Conservation (phyloP, 2,329 filamentous ascomycete species). For the Curvularia sp. region DNA sequence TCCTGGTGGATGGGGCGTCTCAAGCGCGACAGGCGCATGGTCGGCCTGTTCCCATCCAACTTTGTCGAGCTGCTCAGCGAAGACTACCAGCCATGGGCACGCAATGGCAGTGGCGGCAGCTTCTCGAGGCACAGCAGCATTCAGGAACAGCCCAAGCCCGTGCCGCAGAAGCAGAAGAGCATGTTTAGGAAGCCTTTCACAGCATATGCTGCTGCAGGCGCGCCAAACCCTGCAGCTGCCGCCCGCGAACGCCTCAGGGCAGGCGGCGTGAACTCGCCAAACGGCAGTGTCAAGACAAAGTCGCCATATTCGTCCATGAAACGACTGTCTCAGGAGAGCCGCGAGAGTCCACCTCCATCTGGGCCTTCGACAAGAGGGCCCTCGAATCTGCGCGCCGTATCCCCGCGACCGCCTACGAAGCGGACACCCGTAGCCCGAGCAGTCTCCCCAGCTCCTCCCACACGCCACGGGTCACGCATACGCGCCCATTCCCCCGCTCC, state of each 20-base stretch:
- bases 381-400: conserved; percentile 50
- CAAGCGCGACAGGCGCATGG: conserved; percentile 85
- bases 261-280: conserved; percentile 39
- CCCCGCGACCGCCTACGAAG: conserved; percentile 49
- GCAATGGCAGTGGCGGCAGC: conserved; percentile 56
- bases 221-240: conserved; percentile 53
- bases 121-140: conserved; percentile 61
- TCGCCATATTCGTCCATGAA: conserved; percentile 62
- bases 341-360: conserved; percentile 40
- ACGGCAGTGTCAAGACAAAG: conserved; percentile 51
- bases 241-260: conserved; percentile 47
- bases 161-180: conserved; percentile 60
- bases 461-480: conserved; percentile 35
- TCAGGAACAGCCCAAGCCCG: conserved; percentile 56
- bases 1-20: conserved; percentile 98
- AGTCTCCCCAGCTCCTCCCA: conserved; percentile 50
- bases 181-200: conserved; percentile 70
- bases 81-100: conserved; percentile 78
- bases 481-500: conserved; percentile 40
- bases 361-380: conserved; percentile 30
- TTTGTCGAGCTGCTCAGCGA: conserved; percentile 91
- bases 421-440: conserved; percentile 45
- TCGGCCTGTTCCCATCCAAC: conserved; percentile 95
- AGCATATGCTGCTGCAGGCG: conserved; percentile 60
- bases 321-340: conserved; percentile 50